Evolutionary conservation across 2,329 filamentous ascomycete genomes (phyloP), one percentile per base, ranked within the genome.

Genomic region (Paraphoma sp.): DNA sequence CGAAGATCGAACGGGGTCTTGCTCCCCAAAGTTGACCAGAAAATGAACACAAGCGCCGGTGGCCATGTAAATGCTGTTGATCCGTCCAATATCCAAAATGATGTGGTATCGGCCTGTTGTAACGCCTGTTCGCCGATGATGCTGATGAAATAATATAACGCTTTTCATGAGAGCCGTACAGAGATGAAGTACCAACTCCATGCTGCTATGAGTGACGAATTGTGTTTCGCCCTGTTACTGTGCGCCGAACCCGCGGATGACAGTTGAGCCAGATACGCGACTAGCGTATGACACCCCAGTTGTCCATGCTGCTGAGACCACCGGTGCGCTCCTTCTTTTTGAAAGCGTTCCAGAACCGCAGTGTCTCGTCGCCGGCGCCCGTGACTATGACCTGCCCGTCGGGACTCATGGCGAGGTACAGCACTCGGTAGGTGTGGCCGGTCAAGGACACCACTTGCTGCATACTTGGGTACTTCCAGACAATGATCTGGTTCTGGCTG

Each of bases 401-500:
- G 1, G 95, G 95, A 72, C 93, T 97, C 93, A 98, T 98, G 31
- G 93, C 93, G 50, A 99, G 83, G 75, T 98, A 99, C 3, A 99
- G 83, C 11, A 99, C 95, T 71, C 95, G 90, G 78, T 96, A 98
- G 1, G 95, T 99, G 76, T 99, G 95, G 0, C 95, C 95, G 0
- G 95, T 99, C 45, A 99, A 82, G 65, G 92, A 96, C 41, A 92
- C 94, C 8, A 99, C 93, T 75, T 98, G 95, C 47, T 92, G 92
- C 95, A 99, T 98, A 65, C 90, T 93, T 1, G 95, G 95, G 73
- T 99, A 99, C 73, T 99, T 99, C 95, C 95, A 99, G 53, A 99
- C 92, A 38, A 98, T 94, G 68, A 99, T 97, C 77, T 98, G 95
- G 75, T 99, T 97, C 74, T 99, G 95, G 66, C 90, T 94, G 80